Base-by-base conservation (phyloP, 2,329 filamentous ascomycete species). In the Colletotrichum siamense region DNA sequence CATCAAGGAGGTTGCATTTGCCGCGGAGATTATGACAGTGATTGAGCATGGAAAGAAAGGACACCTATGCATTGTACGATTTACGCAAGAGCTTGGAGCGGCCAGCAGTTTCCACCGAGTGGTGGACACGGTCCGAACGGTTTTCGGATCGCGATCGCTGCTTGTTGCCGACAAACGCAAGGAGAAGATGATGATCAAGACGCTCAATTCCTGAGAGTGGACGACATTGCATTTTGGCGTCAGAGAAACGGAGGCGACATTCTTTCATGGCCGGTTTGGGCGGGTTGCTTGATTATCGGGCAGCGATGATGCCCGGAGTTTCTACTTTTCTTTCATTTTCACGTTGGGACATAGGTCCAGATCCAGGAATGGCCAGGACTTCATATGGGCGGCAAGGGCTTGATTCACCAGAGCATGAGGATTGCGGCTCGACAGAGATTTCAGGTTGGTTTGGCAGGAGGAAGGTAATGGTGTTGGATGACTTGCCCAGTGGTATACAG, bases 81-180 rank as follows among this genome's bases (percentile, higher is more conserved):
- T 98, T 83, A 96, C 95, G 2, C 96, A 98, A 82, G 95, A 97
- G 82, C 93, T 93, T 74, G 97, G 96, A n/a, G 96, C 96, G 3
- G 96, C 95, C 49, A 97, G 94, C 80, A 97, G 94, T 79, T 98
- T 99, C 86, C 91, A 95, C 82, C 93, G 92, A 81, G 94, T 98
- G 12, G 91, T 98, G 30, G 94, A 96, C 75, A 94, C 94, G 5
- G 89, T 98, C 80, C 90, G 93, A 79, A 88, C 91, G 24, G 91
- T 95, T 18, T 92, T 98, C 82, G 89, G 88, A 78, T 88, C 88
- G 76, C 91, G 93, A 32, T 89, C 89, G 30, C 86, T 96, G 79
- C 85, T 98, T 34, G 92, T 98, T 30, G 87, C 91, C 49, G 94
- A 95, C 81, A 89, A 89, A 78, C 86, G 85, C 70, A 94, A 93